Evolutionary conservation across 441 rosid species (phyloP), one percentile per base, ranked within the genome.

Genomic region (Populus hybrid): DNA sequence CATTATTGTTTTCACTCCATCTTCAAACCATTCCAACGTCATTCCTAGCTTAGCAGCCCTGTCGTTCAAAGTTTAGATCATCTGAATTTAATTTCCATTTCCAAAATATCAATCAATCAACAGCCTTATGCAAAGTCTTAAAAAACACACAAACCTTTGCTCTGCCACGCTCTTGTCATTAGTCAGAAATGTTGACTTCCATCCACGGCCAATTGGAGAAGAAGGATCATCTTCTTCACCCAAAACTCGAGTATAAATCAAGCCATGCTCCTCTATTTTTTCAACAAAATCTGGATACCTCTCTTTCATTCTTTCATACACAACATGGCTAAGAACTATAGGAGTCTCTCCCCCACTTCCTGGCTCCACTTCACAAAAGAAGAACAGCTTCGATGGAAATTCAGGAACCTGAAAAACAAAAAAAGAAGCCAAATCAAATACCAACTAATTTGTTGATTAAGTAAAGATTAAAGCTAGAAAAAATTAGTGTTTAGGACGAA

Each of bases 291-390:
- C 92, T 0, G 95, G 91, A 77, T 93, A 78, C 31, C 77, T 86
- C 26, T 85, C 87, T 72, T 91, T 91, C 95, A 95, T 93, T 79
- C 86, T 91, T 74, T 91, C 89, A 20, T 93, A 93, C 23, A 95
- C 87, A 36, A 95, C 50, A 74, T 92, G 96, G 84, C 99, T 93
- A 38, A 91, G 87, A 56, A 92, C 97, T 53, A 95, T 83, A 1
- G 98, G 99, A 36, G 98, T 95, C 77, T 95, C 99, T 73, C 99
- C 98, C n/a, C 94, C 98, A 82, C 83, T 89, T 20, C 79, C 88
- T 0, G 98, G 96, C 79, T 95, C 98, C 45, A 91, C 83, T 84
- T 95, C 99, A 53, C 99, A 95, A 72, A 85, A 95, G 81, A 95
- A 95, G 84, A 95, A 93, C 87, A 93, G 69, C 68, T 93, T 95